Percentiles rank a stretch among this genome's conserved stretches.
Evolutionary conservation across 495 filamentous ascomycete genomes (phyloP).

Genomic region (Polyplosphaeria fusca): DNA sequence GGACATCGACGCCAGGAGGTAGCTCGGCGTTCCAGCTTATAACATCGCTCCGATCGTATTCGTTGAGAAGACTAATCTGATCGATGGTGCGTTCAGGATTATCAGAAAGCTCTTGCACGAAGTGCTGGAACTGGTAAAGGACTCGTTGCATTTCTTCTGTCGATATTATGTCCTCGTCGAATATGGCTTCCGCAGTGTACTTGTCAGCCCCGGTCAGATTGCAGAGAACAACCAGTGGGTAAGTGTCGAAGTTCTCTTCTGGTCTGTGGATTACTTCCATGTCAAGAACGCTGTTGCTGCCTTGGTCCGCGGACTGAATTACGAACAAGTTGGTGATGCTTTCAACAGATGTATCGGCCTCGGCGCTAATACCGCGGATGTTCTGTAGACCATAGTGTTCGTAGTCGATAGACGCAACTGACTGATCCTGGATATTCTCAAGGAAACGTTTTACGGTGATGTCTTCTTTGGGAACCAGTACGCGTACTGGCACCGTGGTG

Average conservation of each 20-base stretch:
- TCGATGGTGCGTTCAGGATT: constrained; percentile 37
- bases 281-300: constrained; percentile 15
- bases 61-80: constrained; percentile 16
- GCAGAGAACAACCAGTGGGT: constrained; percentile 32
- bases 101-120: constrained; percentile 23
- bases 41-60: constrained; percentile 14
- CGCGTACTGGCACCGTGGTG: constrained; percentile 44
- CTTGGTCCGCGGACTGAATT: constrained; percentile 46
- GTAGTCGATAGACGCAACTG: constrained; percentile 50
- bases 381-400: constrained; percentile 60
- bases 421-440: constrained; percentile 44
- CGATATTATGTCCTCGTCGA: constrained; percentile 20
- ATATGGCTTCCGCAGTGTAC: constrained; percentile 16
- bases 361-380: constrained; percentile 59
- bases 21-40: constrained; percentile 21
- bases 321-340: constrained; percentile 55
- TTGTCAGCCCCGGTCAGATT: background rate
- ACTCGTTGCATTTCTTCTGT: constrained; percentile 24
- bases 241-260: constrained; percentile 33
- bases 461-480: constrained; percentile 40
- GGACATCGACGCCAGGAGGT: constrained; percentile 7
- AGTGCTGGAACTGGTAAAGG: constrained; percentile 28
- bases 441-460: constrained; percentile 45
- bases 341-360: constrained; percentile 63
- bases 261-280: constrained; percentile 27